These are phyloP conservation scores for Tolypocladium amazonense DNA, from an alignment of 2,329 filamentous ascomycete species.

Conservation along the genomic window DNA sequence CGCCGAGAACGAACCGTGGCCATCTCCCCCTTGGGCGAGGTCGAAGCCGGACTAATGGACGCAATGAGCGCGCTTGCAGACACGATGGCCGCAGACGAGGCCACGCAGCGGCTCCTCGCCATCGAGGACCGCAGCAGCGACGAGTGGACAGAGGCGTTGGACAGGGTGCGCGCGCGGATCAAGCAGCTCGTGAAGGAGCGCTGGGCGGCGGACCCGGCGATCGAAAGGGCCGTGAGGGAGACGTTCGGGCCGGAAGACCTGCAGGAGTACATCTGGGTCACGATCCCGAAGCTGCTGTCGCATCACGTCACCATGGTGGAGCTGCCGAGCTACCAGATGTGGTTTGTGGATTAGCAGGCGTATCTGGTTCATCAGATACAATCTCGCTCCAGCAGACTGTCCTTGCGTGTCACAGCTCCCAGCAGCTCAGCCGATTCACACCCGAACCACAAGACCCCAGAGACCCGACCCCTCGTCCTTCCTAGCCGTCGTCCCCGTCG, in stretches of 20 bases:
- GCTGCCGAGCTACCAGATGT: slow-evolving; percentile 4
- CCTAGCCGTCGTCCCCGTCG: not conserved
- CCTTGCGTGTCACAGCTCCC: too few species aligned
- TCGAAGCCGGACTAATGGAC: slow-evolving; percentile 5
- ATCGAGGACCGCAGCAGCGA: not conserved
- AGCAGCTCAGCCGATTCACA: too few species aligned
- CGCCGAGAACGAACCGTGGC: slow-evolving; percentile 4
- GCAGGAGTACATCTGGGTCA: slow-evolving; percentile 8
- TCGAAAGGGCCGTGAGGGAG: slow-evolving; percentile 5
- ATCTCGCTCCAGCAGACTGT: too few species aligned
- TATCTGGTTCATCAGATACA: too few species aligned
- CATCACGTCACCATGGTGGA: slow-evolving; percentile 3
- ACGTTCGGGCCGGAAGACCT: slow-evolving; percentile 5
- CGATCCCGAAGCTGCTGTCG: slow-evolving; percentile 8
- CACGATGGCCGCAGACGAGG: not conserved
- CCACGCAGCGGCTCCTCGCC: not conserved
- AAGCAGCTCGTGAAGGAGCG: slow-evolving; percentile 4
- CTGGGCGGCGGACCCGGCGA: slow-evolving; percentile 3
- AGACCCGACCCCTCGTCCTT: too few species aligned
- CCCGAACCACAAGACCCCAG: too few species aligned
- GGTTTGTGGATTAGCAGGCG: slow-evolving; percentile 5
- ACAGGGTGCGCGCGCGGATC: slow-evolving; percentile 2
- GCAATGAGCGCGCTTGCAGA: slow-evolving; percentile 1
- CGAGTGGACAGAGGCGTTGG: slow-evolving; percentile 3
- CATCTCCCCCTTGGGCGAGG: slow-evolving; percentile 1